Percentiles rank a stretch among this genome's conserved stretches.
Conservation (phyloP, 1,284 basidiomycete genomes). For the Tilletiaria anomala region DNA sequence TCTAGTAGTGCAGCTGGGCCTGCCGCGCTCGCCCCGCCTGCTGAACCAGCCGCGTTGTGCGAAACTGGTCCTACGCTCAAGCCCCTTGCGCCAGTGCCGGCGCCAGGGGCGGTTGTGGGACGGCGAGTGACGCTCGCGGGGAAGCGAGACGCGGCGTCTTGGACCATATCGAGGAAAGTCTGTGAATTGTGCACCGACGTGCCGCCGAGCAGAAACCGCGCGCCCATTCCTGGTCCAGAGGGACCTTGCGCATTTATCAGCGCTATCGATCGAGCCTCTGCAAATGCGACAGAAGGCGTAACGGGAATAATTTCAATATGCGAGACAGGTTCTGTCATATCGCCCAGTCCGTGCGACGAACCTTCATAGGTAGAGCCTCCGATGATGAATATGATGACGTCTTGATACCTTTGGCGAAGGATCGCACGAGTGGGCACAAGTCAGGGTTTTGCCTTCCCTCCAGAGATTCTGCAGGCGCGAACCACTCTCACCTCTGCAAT, state of each 20-base stretch:
- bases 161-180: constrained; percentile 30
- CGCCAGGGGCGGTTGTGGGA: constrained; percentile 8
- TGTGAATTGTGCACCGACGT: constrained; percentile 27
- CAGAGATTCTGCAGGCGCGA: too few relatives aligned
- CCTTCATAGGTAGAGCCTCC: constrained; percentile 38
- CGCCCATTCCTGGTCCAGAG: not conserved
- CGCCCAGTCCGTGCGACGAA: constrained; percentile 3
- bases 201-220: constrained; percentile 30
- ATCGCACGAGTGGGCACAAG: not conserved
- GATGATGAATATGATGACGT: constrained; percentile 37
- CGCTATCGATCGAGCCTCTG: too few relatives aligned
- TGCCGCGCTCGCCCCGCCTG: not conserved
- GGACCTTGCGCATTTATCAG: too few relatives aligned
- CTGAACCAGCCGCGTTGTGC: too few relatives aligned
- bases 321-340: not conserved
- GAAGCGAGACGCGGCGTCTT: constrained; percentile 27
- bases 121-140: constrained; percentile 18
- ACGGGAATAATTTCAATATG: too few relatives aligned
- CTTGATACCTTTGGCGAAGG: constrained; percentile 16
- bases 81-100: not conserved
- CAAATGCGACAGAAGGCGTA: too few relatives aligned
- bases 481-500: too few relatives aligned
- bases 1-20: constrained; percentile 3
- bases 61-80: constrained; percentile 18
- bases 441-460: too few relatives aligned